Base-by-base conservation (phyloP, 148 eudicot species). In the Spergularia bocconei region DNA sequence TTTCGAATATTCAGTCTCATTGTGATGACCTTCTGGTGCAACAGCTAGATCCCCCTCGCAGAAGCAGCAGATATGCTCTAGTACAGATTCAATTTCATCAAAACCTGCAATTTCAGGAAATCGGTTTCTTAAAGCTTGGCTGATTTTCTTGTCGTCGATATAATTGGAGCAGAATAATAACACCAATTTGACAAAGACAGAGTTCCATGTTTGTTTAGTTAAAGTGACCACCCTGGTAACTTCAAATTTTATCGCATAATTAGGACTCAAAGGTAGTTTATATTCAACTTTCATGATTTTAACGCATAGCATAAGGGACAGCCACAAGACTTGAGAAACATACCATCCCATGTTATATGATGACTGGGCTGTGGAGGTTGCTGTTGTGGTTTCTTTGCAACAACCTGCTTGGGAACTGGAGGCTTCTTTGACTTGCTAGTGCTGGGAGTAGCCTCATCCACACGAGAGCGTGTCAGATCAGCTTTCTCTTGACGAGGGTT, bases 11-110 rank as follows among this genome's bases (percentile, higher is more conserved):
- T 29, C 77, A 0, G 38, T 59, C 51, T 65, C 72, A 29, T 13
- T 13, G 23, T 29, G 13, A 21, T 57, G 59, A 7, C 63, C 74
- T 1, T 25, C 71, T 64, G 80, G 58, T 63, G 77, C 76, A 56
- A 52, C 63, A 1, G 75, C 77, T 15, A 86, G 83, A 77, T 83
- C 88, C 50, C 12, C 50, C 14, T 81, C 79, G 19, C 89, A 86
- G 0, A 84, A 25, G 41, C 55, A 23, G 72, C 88, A 86, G 6
- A 2, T 58, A 19, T 29, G 47, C 14, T 69, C 80, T 52, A 73
- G 14, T 70, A 4, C 50, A 71, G 69, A 20, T 13, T 62, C 64
- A 15, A 41, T 2, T 58, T 67, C 67, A 13, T 54, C 60, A 63
- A 29, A 13, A 16, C 65, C 78, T 79, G 75, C 69, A 69, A 7